Base-by-base conservation (phyloP, 257 asterid genomes). In the Jasminum sambac region DNA sequence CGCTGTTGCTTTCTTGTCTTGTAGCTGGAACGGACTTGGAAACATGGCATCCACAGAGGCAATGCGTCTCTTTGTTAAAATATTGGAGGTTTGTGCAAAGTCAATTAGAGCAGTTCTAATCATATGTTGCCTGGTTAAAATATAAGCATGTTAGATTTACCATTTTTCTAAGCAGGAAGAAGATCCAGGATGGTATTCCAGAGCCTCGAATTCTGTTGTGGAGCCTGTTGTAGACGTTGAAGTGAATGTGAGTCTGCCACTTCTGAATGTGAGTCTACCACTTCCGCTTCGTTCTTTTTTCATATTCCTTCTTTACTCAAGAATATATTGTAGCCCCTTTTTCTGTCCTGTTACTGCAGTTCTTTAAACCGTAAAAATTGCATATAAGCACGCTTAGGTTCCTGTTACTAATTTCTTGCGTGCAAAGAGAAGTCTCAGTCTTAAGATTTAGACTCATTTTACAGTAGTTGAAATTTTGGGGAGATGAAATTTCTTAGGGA, bases 101-200 rank as follows among this genome's bases (percentile, higher is more conserved):
- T 71, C 72, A 9, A 43, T 74, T 74, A 25, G 50, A 11, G 5
- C 73, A 57, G 55, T 40, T 70, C 67, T 65, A 74, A 39, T 55
- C 21, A 55, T 65, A 36, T 24, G 30, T 60, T 42, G 68, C 58
- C 30, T 75, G 7, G 14, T 41, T 66, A 64, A 43, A 66, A 30
- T 63, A 48, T 62, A 66, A 19, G 69, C 60, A 40, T 65, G 41
- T 66, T 67, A 43, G 40, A 9, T 16, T 19, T 74, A 36, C 59
- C 60, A 48, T 66, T 55, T 26, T 68, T 42, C 43, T 79, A 73
- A 71, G 72, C 87, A 94, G 99, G 99, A 94, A 80, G 99, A 91
- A 85, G 95, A 89, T 78, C 98, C 97, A 48, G 96, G 97, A 60
- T 94, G 99, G 99, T 94, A 90, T 81, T 90, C 96, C n/a, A 89